Evolutionary conservation across 31 red algal species (phyloP), one percentile per base, ranked within the genome.

Genomic region (Odonthalia washingtoniensis): DNA sequence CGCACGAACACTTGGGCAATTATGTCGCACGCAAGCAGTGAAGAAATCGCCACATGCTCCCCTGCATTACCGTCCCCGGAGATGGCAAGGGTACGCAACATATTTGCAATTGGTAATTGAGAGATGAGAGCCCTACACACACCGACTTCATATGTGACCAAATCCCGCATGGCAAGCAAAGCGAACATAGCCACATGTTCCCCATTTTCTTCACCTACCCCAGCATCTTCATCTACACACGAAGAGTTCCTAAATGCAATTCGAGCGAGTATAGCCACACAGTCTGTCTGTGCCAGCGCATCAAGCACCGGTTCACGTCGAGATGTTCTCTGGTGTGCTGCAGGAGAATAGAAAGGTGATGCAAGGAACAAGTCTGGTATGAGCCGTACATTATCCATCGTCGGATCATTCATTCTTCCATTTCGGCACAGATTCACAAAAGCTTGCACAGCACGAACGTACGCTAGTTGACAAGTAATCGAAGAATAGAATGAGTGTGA

Each of bases 311-410:
- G 30, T 40, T 34, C 28, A 0, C 3, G 61, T 35, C 21, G 32
- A 24, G 68, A 62, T 32, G 37, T 4, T 18, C 37, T 42, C 3
- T 40, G 60, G 34, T 35, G 6, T 18, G 87, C 34, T 3, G 40
- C 27, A 32, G 67, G 43, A 31, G 83, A 88, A 43, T 93, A 88
- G 69, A 88, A 88, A 24, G 40, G 28, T 38, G 84, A 87, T 9
- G 84, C 70, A 78, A 93, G 78, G 62, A 83, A 93, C 1, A 70
- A 61, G 28, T 63, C 83, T 18, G 40, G 85, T 42, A 79, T 45
- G 26, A 92, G 81, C n/a, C n/a, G n/a, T n/a, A n/a, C n/a, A n/a
- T n/a, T n/a, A n/a, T n/a, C n/a, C n/a, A n/a, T n/a, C n/a, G n/a
- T n/a, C n/a, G n/a, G n/a, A 40, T 46, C 18, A 33, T 87, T 38